Conservation (phyloP, 1,284 basidiomycete genomes). For the Coriolopsis trogii region DNA sequence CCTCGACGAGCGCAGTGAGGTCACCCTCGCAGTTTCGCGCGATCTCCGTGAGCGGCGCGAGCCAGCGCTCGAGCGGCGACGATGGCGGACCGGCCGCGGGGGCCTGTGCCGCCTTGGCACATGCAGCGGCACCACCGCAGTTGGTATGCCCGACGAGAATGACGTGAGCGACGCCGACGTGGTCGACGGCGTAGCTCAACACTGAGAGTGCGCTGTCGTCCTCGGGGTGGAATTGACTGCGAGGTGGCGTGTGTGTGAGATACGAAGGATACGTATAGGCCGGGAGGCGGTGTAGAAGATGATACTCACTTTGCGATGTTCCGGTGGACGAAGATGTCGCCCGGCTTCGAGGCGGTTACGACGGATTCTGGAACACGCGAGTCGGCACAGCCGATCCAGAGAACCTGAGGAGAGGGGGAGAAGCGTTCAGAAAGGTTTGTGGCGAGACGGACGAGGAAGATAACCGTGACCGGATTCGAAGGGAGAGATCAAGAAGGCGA, state of each 20-base stretch:
- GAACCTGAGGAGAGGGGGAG: slow-evolving; percentile 42
- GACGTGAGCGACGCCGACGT: slow-evolving; percentile 83
- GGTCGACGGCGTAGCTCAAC: slow-evolving; percentile 80
- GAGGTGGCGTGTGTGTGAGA: too few relatives aligned
- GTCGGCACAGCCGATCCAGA: slow-evolving; percentile 78
- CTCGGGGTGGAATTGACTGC: slow-evolving; percentile 77
- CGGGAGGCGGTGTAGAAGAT: background rate
- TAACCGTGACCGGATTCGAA: background rate
- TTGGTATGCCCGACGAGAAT: slow-evolving; percentile 81
- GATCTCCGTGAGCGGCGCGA: slow-evolving; percentile 68
- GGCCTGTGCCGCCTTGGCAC: slow-evolving; percentile 44
- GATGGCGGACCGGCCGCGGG: slow-evolving; percentile 38
- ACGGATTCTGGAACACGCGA: slow-evolving; percentile 68
- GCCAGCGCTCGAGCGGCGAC: slow-evolving; percentile 70
- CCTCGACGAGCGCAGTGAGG: slow-evolving; percentile 58
- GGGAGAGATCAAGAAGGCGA: background rate
- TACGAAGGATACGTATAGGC: too few relatives aligned
- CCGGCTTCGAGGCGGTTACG: slow-evolving; percentile 56
- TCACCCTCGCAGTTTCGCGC: slow-evolving; percentile 45
- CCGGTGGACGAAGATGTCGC: slow-evolving; percentile 71
- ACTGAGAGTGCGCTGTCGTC: slow-evolving; percentile 83
- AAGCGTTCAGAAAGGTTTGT: background rate
- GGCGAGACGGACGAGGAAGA: background rate
- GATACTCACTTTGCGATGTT: slow-evolving; percentile 64
- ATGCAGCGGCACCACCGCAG: slow-evolving; percentile 80